Evolutionary conservation across 2,329 filamentous ascomycete species (phyloP).

Genomic region (Rhinocladiella similis): DNA sequence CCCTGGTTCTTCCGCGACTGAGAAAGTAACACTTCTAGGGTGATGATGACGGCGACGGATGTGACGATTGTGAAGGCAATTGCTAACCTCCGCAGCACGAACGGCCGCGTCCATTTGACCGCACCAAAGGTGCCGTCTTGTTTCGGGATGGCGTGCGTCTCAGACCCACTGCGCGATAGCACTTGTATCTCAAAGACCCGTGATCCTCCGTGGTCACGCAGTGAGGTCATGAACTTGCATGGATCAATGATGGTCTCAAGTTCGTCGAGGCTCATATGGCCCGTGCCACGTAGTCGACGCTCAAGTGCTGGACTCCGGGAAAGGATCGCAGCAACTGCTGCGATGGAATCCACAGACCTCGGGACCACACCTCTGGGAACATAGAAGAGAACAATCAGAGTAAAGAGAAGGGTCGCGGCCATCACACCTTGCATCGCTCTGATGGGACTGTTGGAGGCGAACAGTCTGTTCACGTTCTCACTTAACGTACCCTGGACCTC

Average conservation of each 20-base stretch:
- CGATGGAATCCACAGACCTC: conserved; percentile 21
- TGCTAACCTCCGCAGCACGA: conserved; percentile 19
- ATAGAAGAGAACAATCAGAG: conserved; percentile 14
- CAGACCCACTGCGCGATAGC: neutral
- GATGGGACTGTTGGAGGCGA: conserved; percentile 12
- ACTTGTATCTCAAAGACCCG: conserved; percentile 19
- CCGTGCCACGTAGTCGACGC: conserved; percentile 12
- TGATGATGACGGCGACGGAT: conserved; percentile 15
- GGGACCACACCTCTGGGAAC: conserved; percentile 20
- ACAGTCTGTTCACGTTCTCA: conserved; percentile 12
- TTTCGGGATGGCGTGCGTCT: neutral
- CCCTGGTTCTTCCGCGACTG: conserved; percentile 17
- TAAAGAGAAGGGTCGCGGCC: conserved; percentile 14
- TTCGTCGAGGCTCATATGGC: conserved; percentile 14
- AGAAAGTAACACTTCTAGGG: conserved; percentile 18
- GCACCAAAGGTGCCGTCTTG: neutral
- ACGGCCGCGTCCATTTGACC: conserved; percentile 18
- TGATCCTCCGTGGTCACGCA: conserved; percentile 10
- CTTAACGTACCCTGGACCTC: conserved; percentile 14
- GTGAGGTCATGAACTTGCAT: conserved; percentile 13
- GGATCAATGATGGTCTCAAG: conserved; percentile 8
- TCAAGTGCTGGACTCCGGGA: conserved; percentile 20
- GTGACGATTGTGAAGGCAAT: conserved; percentile 16
- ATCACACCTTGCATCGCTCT: conserved; percentile 20
- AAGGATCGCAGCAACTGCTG: conserved; percentile 20